Evolutionary conservation across 2,329 filamentous ascomycete genomes (phyloP), one percentile per base, ranked within the genome.

Genomic region (Botryotinia globosa): DNA sequence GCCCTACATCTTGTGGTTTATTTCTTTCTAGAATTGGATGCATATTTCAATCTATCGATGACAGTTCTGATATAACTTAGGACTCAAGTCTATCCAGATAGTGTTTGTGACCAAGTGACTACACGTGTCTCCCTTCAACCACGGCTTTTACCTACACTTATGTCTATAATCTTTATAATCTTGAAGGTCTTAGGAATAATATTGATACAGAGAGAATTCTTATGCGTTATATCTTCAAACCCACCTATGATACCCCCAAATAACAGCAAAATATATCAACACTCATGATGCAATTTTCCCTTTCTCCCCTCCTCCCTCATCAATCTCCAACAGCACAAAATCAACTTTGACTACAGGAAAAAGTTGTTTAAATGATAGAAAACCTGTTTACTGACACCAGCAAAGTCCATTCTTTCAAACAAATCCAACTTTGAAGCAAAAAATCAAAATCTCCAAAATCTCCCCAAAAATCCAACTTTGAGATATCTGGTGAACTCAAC

Each of bases 201-300:
- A 14, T 51, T 25, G 1, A 25, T 12, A 25, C 4, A 25, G 22
- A 25, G 0, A 4, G 1, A 5, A 5, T 1, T 12, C 1, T 48
- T 12, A 4, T 25, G 25, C 9, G 1, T 48, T 5, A 6, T 5
- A n/a, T 51, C 48, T 14, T 14, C 25, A 1, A 51, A n/a, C 5
- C 48, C 10, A 51, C 22, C 48, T 51, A 10, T n/a, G 4, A 51
- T 51, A 51, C 25, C 5, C 25, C 10, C 0, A 14, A 51, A 0
- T 6, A 51, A 14, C 25, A 51, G 2, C 10, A 51, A 51, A 14
- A 6, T 0, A n/a, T 7, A 14, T 51, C 48, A 51, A 51, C 48
- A 6, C 12, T 51, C 48, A 51, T 25, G 4, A 51, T 10, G 25
- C 10, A n/a, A n/a, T 51, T 12, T 14, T 14, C 12, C 48, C 48